Evolutionary conservation across 441 rosid genomes (phyloP).

Genomic region (Euphorbia corollata): DNA sequence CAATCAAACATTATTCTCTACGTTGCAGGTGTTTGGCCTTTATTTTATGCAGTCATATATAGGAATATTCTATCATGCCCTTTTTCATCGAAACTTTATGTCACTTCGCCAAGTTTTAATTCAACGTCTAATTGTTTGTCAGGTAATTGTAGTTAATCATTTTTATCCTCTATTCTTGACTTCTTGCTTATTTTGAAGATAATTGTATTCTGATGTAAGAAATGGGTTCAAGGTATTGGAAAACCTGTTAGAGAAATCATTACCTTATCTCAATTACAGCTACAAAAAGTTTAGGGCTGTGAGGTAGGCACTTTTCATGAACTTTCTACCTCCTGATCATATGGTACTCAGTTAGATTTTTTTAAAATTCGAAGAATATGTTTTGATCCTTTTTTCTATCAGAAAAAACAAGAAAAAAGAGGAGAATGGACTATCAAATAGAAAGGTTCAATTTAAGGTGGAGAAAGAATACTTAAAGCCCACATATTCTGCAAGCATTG

Average conservation of each 20-base stretch:
- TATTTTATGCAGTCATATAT: slow-evolving; percentile 95
- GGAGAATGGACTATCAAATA: slow-evolving; percentile 40
- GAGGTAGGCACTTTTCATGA: slow-evolving; percentile 36
- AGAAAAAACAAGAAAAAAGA: slow-evolving; percentile 58
- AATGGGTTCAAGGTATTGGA: slow-evolving; percentile 53
- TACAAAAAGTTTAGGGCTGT: slow-evolving; percentile 61
- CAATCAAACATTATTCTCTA: slow-evolving; percentile 13
- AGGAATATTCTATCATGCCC: slow-evolving; percentile 88
- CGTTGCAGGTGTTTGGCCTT: slow-evolving; percentile 84
- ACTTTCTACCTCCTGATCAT: neutral
- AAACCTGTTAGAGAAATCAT: slow-evolving; percentile 66
- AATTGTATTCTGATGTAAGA: slow-evolving; percentile 15
- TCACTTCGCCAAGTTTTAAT: slow-evolving; percentile 79
- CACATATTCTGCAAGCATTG: slow-evolving; percentile 71
- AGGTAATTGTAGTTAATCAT: slow-evolving; percentile 32
- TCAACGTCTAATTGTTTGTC: slow-evolving; percentile 71
- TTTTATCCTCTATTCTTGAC: slow-evolving; percentile 1
- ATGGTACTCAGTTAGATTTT: neutral
- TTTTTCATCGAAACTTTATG: slow-evolving; percentile 69
- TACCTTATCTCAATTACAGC: slow-evolving; percentile 79
- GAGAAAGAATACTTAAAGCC: slow-evolving; percentile 93
- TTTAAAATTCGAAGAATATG: slow-evolving; percentile 1
- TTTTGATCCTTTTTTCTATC: slow-evolving; percentile 13
- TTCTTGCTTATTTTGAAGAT: slow-evolving; percentile 7
- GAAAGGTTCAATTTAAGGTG: slow-evolving; percentile 67